phyloP scores from a whole-genome alignment of 768 basidiomycete genomes.

The Dentipellis sp. region DNA sequence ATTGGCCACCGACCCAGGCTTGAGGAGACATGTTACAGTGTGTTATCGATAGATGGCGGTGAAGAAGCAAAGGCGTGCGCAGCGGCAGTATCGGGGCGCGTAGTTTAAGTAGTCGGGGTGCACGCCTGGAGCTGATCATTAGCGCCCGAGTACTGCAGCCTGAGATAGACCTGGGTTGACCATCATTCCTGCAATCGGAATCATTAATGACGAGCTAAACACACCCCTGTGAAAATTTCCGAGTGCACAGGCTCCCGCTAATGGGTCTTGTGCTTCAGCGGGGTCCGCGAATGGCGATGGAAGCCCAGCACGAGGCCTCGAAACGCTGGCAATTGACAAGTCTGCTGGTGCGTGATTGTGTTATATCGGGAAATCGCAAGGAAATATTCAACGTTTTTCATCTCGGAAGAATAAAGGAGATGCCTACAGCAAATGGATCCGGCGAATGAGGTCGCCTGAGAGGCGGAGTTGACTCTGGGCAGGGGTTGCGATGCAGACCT shows the following conservation, averaged over 20 bases:
- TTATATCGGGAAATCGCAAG: not conserved
- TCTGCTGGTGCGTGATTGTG: not conserved
- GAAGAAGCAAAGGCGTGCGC: not conserved
- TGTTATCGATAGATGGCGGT: not conserved
- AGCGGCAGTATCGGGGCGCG: not conserved
- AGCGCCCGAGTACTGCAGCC: not conserved
- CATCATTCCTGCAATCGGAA: too few species aligned
- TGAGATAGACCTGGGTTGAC: too few species aligned
- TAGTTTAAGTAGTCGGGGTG: not conserved
- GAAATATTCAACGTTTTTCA: not conserved
- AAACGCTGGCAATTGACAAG: not conserved
- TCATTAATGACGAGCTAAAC: too few species aligned
- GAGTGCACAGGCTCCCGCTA: too few species aligned
- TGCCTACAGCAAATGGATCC: too few species aligned
- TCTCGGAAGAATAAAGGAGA: not conserved
- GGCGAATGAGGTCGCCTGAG: too few species aligned
- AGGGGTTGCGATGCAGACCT: too few species aligned
- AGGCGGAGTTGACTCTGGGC: too few species aligned
- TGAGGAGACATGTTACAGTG: constrained; percentile 20
- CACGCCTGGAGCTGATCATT: not conserved
- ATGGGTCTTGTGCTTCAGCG: too few species aligned
- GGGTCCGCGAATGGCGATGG: not conserved
- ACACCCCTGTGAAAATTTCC: too few species aligned
- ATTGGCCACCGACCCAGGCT: constrained; percentile 46
- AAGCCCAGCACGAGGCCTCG: not conserved